Base-by-base conservation (phyloP, 371 early-diverging fungal species). In the Haplosporangium sp. region DNA sequence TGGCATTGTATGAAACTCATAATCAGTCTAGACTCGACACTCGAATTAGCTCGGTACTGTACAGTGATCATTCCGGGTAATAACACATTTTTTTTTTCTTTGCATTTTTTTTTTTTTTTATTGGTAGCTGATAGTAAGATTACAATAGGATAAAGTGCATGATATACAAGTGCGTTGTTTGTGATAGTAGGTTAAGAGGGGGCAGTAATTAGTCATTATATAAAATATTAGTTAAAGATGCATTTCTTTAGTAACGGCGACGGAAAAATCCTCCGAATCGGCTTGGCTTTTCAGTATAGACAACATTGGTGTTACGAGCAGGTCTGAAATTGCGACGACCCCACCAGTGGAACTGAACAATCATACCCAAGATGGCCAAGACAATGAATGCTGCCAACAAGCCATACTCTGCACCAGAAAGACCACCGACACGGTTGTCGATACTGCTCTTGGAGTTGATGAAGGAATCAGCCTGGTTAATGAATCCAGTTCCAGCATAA, bases 401-500 rank as follows among this genome's bases (percentile, higher is more conserved):
- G 1, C 68, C 68, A 42, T 67, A 71, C 55, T 71, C 59, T 4
- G 10, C 20, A 0, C 61, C 61, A 5, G 71, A 17, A 17, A 67
- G 13, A 27, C 19, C 7, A 1, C 64, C 67, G 19, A 70, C 61
- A 11, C 67, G 57, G 55, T 63, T 67, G 37, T 76, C 65, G 27
- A 71, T 39, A n/a, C 40, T 68, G 69, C 47, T 61, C 62, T 72
- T 77, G 72, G 65, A 67, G 69, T 77, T 71, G 72, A 82, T 64
- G 64, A 89, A 84, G 2, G 67, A 57, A 13, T 72, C 20, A 9
- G 81, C 64, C 15, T 84, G 71, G 3, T 60, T 5, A 39, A 68
- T 27, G 61, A 95, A 94, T 0, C 95, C 95, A 0, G 93, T 92
- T 47, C 88, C 86, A 13, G 87, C 90, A 76, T 89, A 95, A 44